Conservation (phyloP, 768 basidiomycete species). For the Kwoniella sp. region DNA sequence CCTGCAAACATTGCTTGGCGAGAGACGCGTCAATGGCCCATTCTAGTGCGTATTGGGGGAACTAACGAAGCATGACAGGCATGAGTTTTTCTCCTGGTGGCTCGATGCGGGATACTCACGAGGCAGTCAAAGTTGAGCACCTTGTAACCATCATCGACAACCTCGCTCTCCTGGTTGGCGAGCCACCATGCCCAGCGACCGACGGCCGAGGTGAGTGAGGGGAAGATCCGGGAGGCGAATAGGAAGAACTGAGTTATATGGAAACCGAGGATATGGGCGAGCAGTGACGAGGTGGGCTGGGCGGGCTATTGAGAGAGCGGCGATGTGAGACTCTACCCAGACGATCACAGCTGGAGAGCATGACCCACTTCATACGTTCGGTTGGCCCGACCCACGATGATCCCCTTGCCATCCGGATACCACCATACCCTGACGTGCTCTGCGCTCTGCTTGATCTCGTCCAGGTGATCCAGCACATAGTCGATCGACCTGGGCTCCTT, state of each 20-base stretch:
- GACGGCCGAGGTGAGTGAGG: conserved; percentile 61
- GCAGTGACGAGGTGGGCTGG: conserved; percentile 23
- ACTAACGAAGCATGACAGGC: conserved; percentile 54
- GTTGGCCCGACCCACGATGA: conserved; percentile 69
- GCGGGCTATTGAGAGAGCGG: conserved; percentile 22
- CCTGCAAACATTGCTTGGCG: conserved; percentile 64
- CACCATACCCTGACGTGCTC: conserved; percentile 94
- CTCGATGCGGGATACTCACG: conserved; percentile 55
- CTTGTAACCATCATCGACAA: conserved; percentile 70
- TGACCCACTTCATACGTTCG: conserved; percentile 67
- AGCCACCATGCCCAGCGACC: conserved; percentile 59
- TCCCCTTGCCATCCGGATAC: conserved; percentile 73
- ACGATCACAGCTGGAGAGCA: background rate
- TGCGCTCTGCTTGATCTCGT: conserved; percentile 55
- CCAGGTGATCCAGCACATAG: conserved; percentile 36
- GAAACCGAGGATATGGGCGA: conserved; percentile 63
- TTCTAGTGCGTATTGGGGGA: conserved; percentile 89
- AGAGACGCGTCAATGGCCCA: conserved; percentile 79
- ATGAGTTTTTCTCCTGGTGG: background rate
- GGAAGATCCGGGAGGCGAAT: conserved; percentile 66
- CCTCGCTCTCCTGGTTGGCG: conserved; percentile 56
- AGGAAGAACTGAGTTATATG: conserved; percentile 80
- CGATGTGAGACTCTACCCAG: background rate
- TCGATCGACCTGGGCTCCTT: conserved; percentile 62
- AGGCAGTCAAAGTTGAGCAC: conserved; percentile 93